phyloP scores from a whole-genome alignment of 306 rosid species.

The Boehmeria nivea region DNA sequence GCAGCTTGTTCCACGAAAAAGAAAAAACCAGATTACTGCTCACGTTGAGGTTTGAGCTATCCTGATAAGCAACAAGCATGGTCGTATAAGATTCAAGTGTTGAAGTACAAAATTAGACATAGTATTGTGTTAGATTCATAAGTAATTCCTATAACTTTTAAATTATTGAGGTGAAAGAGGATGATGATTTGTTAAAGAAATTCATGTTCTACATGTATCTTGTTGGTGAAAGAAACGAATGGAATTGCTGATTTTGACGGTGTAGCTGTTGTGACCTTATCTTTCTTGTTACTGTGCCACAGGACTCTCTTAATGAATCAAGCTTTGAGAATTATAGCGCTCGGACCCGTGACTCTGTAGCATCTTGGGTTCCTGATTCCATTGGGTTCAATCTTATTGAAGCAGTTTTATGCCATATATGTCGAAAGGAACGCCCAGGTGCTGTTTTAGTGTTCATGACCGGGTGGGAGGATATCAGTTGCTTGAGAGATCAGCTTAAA shows the following conservation, averaged over 20 bases:
- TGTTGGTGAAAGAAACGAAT: no score
- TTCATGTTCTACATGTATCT: no score
- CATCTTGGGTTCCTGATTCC: slow-evolving; percentile 84
- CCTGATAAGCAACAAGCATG: background rate
- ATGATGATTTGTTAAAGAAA: no score
- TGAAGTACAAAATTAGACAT: background rate
- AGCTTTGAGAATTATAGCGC: slow-evolving; percentile 77
- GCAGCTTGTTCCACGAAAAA: slow-evolving; percentile 77
- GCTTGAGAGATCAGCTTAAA: slow-evolving; percentile 88
- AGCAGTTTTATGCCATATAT: slow-evolving; percentile 90
- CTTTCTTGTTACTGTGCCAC: no score
- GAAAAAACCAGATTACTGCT: slow-evolving; percentile 84
- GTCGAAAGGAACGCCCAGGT: slow-evolving; percentile 92
- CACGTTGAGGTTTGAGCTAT: slow-evolving; percentile 72
- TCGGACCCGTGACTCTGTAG: slow-evolving; percentile 71
- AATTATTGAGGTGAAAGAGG: no score
- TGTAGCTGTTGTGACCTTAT: no score
- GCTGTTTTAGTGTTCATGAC: slow-evolving; percentile 95
- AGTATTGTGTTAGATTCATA: background rate
- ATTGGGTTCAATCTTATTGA: slow-evolving; percentile 95
- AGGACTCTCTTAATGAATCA: slow-evolving; percentile 87
- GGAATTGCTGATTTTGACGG: no score
- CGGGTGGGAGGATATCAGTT: slow-evolving; percentile 97
- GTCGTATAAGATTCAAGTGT: background rate
- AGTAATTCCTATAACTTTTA: background rate